Evolutionary conservation across 2,329 filamentous ascomycete species (phyloP).

Genomic region (Microdochium trichocladiopsis): DNA sequence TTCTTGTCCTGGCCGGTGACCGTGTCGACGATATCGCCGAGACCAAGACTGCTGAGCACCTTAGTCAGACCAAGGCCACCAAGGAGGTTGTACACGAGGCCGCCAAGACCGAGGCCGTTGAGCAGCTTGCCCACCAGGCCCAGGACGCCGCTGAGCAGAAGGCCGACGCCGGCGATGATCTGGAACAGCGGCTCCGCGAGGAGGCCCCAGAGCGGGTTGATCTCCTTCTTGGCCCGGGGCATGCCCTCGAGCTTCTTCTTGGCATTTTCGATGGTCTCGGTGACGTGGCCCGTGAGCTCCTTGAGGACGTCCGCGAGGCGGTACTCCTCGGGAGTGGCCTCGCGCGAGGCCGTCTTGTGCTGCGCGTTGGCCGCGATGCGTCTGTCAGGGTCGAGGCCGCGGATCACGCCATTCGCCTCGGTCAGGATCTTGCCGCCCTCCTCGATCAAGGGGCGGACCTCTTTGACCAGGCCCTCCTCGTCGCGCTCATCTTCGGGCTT

Average conservation of each 20-base stretch:
- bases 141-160: slow-evolving; percentile 76
- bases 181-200: slow-evolving; percentile 83
- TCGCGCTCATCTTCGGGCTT: slow-evolving; percentile 82
- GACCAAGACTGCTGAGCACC: slow-evolving; percentile 68
- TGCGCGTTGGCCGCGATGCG: slow-evolving; percentile 81
- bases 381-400: slow-evolving; percentile 83
- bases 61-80: slow-evolving; percentile 71
- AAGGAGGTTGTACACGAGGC: slow-evolving; percentile 71
- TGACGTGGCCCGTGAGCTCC: slow-evolving; percentile 75
- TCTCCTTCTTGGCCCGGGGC: slow-evolving; percentile 90
- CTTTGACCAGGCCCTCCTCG: slow-evolving; percentile 79
- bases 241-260: slow-evolving; percentile 87
- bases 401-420: slow-evolving; percentile 81
- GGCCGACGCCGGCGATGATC: slow-evolving; percentile 82
- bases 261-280: slow-evolving; percentile 76
- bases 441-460: slow-evolving; percentile 83
- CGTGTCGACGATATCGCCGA: slow-evolving; percentile 38
- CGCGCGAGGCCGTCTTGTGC: slow-evolving; percentile 65
- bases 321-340: slow-evolving; percentile 78
- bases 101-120: slow-evolving; percentile 74
- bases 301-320: slow-evolving; percentile 79
- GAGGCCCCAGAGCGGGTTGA: slow-evolving; percentile 83
- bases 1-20: slow-evolving; percentile 38
- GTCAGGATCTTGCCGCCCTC: slow-evolving; percentile 75
- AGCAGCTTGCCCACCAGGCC: slow-evolving; percentile 76